phyloP scores from a whole-genome alignment of 2,329 filamentous ascomycete species.

The Alternaria sp. region DNA sequence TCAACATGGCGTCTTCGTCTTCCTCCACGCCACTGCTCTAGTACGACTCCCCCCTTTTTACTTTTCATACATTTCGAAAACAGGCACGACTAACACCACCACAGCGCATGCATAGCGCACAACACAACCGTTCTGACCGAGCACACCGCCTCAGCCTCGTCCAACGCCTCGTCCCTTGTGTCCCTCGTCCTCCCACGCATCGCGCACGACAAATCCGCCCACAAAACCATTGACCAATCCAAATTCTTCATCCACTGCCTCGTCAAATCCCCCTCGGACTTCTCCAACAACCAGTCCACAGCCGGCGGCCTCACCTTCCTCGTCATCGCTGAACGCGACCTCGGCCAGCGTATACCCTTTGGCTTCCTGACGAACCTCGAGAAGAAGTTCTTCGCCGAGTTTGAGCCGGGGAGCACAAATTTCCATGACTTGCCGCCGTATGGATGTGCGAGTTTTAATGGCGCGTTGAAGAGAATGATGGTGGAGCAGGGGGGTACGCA shows the following conservation, averaged over 20 bases:
- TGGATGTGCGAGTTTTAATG: constrained; percentile 88
- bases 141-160: constrained; percentile 85
- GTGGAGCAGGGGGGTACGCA: constrained; percentile 82
- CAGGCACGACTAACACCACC: constrained; percentile 21
- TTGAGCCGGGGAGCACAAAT: constrained; percentile 71
- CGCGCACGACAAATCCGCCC: constrained; percentile 78
- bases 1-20: constrained; percentile 52
- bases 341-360: constrained; percentile 89
- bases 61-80: neutral
- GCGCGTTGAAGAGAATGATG: constrained; percentile 77
- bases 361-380: constrained; percentile 92
- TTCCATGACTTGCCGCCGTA: constrained; percentile 85
- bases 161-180: constrained; percentile 84
- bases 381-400: constrained; percentile 80
- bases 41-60: constrained; percentile 29
- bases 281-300: constrained; percentile 61
- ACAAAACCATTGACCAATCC: constrained; percentile 93
- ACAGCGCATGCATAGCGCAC: constrained; percentile 90
- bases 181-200: constrained; percentile 97
- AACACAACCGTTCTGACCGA: constrained; percentile 92
- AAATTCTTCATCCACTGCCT: constrained; percentile 95
- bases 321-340: constrained; percentile 80
- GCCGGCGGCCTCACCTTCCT: constrained; percentile 90
- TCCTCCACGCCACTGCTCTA: constrained; percentile 53
- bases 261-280: constrained; percentile 77